Evolutionary conservation across 768 basidiomycete species (phyloP).

Genomic region (Agaricus sinodeliciosus): DNA sequence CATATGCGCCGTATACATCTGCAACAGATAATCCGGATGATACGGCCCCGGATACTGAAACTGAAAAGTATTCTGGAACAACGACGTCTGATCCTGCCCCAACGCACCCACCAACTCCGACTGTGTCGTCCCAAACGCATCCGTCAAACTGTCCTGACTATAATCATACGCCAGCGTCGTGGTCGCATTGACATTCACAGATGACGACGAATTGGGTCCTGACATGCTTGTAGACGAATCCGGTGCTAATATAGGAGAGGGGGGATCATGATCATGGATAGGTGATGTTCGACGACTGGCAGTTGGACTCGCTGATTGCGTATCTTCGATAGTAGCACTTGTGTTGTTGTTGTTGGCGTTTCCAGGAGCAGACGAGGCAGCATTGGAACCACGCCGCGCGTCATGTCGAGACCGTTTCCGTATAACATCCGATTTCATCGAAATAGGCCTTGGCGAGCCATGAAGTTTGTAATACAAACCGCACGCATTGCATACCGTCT

Average conservation of each 20-base stretch:
- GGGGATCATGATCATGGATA: constrained; percentile 32
- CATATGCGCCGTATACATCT: constrained; percentile 38
- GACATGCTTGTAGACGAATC: constrained; percentile 33
- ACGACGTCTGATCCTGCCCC: constrained; percentile 23
- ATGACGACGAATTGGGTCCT: too few relatives aligned
- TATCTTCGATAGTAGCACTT: constrained; percentile 40
- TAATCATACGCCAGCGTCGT: constrained; percentile 43
- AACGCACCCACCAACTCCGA: constrained; percentile 49
- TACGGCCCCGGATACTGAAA: constrained; percentile 63
- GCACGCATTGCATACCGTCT: constrained; percentile 90
- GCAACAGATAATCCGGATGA: constrained; percentile 63
- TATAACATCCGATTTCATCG: constrained; percentile 89
- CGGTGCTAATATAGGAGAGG: constrained; percentile 61
- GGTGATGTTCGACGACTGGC: constrained; percentile 72
- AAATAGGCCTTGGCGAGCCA: constrained; percentile 79
- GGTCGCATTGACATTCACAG: constrained; percentile 30
- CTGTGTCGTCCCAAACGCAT: constrained; percentile 31
- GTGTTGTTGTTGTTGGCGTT: background rate
- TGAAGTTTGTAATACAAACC: constrained; percentile 84
- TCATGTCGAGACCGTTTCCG: constrained; percentile 84
- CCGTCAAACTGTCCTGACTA: constrained; percentile 29
- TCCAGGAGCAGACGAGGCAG: background rate
- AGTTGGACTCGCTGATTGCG: constrained; percentile 70
- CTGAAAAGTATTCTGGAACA: constrained; percentile 29
- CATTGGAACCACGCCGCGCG: constrained; percentile 44